phyloP scores from a whole-genome alignment of 2,329 filamentous ascomycete genomes.

The Fusarium sublunatum region DNA sequence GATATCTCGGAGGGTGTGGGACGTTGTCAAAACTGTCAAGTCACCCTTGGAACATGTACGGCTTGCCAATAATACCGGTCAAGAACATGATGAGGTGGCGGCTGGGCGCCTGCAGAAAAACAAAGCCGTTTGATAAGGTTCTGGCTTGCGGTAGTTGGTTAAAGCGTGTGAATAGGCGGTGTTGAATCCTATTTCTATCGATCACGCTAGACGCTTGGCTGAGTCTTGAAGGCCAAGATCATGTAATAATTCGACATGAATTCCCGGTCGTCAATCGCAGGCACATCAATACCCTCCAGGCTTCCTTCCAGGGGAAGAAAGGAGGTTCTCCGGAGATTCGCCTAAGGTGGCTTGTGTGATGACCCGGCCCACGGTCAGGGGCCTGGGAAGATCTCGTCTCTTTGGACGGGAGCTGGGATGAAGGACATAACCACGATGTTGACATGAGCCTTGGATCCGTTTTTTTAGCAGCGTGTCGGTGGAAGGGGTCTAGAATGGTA shows the following conservation, averaged over 20 bases:
- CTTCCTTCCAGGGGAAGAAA: slow-evolving; percentile 7
- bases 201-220: slow-evolving; percentile 18
- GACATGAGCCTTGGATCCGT: slow-evolving; percentile 27
- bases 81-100: slow-evolving; percentile 1
- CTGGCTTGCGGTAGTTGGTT: slow-evolving; percentile 2
- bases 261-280: slow-evolving; percentile 11
- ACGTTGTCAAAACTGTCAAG: slow-evolving; percentile 28
- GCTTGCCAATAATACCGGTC: slow-evolving; percentile 11
- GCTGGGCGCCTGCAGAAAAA: neutral
- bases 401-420: slow-evolving; percentile 34
- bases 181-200: slow-evolving; percentile 15
- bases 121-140: no score
- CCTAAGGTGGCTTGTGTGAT: slow-evolving; percentile 11
- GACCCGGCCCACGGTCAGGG: slow-evolving; percentile 28
- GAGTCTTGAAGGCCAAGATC: slow-evolving; percentile 21
- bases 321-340: slow-evolving; percentile 16
- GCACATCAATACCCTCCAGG: slow-evolving; percentile 7
- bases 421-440: slow-evolving; percentile 31
- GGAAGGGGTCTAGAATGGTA: slow-evolving; percentile 37
- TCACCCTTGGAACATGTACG: slow-evolving; percentile 31
- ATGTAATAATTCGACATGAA: neutral
- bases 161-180: slow-evolving; percentile 20
- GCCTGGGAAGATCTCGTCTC: slow-evolving; percentile 39
- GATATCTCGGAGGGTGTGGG: slow-evolving; percentile 30
- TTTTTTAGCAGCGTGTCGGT: slow-evolving; percentile 21